phyloP scores from a whole-genome alignment of 129 eudicot genomes.

The Arctium minus region DNA sequence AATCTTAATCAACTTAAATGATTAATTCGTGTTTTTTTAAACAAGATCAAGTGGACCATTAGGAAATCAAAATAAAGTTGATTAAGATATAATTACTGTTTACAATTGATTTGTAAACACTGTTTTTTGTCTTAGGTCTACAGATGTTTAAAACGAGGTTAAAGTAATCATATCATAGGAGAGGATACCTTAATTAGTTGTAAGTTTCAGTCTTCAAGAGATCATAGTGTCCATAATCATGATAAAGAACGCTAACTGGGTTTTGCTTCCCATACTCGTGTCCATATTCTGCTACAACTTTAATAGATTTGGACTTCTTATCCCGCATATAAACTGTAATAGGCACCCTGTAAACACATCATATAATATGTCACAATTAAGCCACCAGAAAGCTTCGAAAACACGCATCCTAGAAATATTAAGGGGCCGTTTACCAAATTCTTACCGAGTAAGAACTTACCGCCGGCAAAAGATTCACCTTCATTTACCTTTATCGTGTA shows the following conservation, averaged over 20 bases:
- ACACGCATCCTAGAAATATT: too few relatives aligned
- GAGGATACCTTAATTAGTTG: conserved; percentile 16
- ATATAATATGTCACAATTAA: neutral
- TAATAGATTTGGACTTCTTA: conserved; percentile 44
- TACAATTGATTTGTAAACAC: neutral
- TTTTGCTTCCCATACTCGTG: conserved; percentile 67
- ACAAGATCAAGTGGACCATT: neutral
- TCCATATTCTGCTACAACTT: conserved; percentile 77
- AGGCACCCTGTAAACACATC: conserved; percentile 54
- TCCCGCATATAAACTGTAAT: conserved; percentile 70
- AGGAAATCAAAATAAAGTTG: neutral
- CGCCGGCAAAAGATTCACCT: too few relatives aligned
- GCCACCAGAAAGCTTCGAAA: neutral
- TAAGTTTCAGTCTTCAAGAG: conserved; percentile 37
- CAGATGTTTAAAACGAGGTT: neutral
- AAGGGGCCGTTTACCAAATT: too few relatives aligned
- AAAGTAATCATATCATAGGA: neutral
- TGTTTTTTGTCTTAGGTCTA: neutral
- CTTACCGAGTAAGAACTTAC: too few relatives aligned
- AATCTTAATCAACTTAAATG: neutral
- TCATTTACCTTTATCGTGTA: too few relatives aligned
- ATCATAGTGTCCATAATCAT: conserved; percentile 93
- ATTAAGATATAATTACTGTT: neutral
- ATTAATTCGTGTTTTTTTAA: neutral
- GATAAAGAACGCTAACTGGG: conserved; percentile 66